A percentile compares a stretch with the other conserved stretches of the same genome.
These are phyloP conservation scores for Pulicaria dysenterica DNA, from an alignment of 129 eudicot genomes.

Conservation along the genomic window DNA sequence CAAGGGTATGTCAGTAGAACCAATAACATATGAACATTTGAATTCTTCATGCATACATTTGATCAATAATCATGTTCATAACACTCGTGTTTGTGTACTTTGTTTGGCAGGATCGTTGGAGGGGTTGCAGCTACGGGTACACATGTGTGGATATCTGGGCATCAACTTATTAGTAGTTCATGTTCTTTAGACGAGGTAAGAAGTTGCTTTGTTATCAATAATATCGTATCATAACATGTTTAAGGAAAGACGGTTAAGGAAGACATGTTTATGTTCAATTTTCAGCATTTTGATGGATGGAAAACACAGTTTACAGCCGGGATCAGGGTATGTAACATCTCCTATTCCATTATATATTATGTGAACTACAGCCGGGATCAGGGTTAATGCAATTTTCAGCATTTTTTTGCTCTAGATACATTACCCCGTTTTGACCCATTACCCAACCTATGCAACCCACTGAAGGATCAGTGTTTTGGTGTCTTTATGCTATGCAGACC, in stretches of 20 bases:
- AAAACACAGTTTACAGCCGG: constrained; percentile 74
- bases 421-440: background rate
- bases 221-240: background rate
- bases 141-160: constrained; percentile 71
- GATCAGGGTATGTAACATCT: constrained; percentile 58
- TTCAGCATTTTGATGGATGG: constrained; percentile 71
- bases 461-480: constrained; percentile 4
- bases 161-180: constrained; percentile 41
- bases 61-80: constrained; percentile 6
- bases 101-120: constrained; percentile 67
- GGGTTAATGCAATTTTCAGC: no score
- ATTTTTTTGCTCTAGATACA: no score
- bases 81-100: constrained; percentile 13
- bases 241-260: background rate
- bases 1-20: constrained; percentile 66
- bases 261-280: background rate
- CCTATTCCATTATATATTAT: background rate
- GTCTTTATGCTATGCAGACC: constrained; percentile 57
- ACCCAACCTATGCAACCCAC: background rate
- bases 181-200: constrained; percentile 62
- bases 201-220: background rate
- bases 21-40: background rate
- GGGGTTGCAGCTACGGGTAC: constrained; percentile 76
- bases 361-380: no score
- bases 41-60: background rate